Evolutionary conservation across 1,284 basidiomycete species (phyloP).

Genomic region (Lentinula novae-zelandiae): DNA sequence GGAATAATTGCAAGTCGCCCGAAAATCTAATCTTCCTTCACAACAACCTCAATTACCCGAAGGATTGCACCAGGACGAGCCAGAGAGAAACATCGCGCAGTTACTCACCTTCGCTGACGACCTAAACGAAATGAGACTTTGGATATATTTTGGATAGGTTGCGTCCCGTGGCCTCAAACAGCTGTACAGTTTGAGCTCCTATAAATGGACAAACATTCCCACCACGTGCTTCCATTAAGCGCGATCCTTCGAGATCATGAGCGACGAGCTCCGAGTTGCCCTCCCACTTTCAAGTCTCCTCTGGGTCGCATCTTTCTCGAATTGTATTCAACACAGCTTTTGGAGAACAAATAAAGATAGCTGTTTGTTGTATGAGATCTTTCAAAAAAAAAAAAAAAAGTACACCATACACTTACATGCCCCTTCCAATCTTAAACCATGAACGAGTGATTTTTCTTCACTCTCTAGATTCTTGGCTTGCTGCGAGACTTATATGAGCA

Average conservation of each 20-base stretch:
- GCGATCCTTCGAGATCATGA: not conserved
- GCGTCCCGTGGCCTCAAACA: not conserved
- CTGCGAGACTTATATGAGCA: no score
- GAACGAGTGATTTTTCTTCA: no score
- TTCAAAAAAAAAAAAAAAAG: no score
- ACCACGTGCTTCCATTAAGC: not conserved
- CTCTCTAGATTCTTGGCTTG: no score
- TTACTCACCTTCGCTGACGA: not conserved
- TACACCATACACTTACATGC: no score
- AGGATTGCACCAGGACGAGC: not conserved
- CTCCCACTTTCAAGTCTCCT: no score
- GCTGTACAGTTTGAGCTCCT: not conserved
- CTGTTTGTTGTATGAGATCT: no score
- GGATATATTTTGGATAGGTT: not conserved
- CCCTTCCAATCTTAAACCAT: no score
- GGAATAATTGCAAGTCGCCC: not conserved
- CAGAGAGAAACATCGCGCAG: not conserved
- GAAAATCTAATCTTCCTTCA: not conserved
- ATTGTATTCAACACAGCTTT: no score
- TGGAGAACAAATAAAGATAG: no score
- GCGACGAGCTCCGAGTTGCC: no score
- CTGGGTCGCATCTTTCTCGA: no score
- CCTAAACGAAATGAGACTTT: not conserved
- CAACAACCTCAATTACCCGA: not conserved
- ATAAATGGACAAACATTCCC: not conserved